Percentiles rank a stretch among this genome's conserved stretches.
Evolutionary conservation across 768 basidiomycete genomes (phyloP).

Genomic region (Russula dissimulans): DNA sequence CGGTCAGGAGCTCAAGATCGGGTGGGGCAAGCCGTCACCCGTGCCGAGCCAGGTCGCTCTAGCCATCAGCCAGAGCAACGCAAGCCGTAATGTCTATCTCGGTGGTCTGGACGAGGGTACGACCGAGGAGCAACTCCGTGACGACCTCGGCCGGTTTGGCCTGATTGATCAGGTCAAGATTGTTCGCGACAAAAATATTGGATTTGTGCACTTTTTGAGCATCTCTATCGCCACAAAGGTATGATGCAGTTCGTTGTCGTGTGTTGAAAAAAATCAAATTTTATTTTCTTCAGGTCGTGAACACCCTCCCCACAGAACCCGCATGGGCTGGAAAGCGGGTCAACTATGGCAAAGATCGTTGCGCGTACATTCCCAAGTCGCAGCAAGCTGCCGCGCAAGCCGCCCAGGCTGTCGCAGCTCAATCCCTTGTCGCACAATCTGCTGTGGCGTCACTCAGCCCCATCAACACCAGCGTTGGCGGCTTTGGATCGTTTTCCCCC

Average conservation of each 20-base stretch:
- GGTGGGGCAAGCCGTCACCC: slow-evolving; percentile 93
- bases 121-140: slow-evolving; percentile 87
- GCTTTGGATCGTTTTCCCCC: slow-evolving; percentile 36
- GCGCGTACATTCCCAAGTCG: slow-evolving; percentile 94
- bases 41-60: slow-evolving; percentile 80
- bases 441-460: slow-evolving; percentile 32
- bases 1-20: slow-evolving; percentile 95
- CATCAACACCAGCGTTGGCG: slow-evolving; percentile 24
- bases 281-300: slow-evolving; percentile 60
- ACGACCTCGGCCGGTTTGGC: slow-evolving; percentile 88
- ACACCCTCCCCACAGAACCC: slow-evolving; percentile 83
- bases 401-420: slow-evolving; percentile 79
- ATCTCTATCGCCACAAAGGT: slow-evolving; percentile 92
- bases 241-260: not conserved
- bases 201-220: slow-evolving; percentile 96
- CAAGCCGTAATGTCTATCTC: slow-evolving; percentile 92
- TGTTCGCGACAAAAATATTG: slow-evolving; percentile 97
- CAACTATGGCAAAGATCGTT: slow-evolving; percentile 98
- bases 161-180: slow-evolving; percentile 99
- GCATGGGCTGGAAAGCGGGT: slow-evolving; percentile 94
- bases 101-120: slow-evolving; percentile 84
- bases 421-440: slow-evolving; percentile 50
- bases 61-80: slow-evolving; percentile 87
- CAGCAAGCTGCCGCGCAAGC: slow-evolving; percentile 85
- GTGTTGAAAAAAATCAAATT: not conserved